These are phyloP conservation scores for Neospora caninum DNA, from an alignment of 169 alveolate species.

Conservation along the genomic window DNA sequence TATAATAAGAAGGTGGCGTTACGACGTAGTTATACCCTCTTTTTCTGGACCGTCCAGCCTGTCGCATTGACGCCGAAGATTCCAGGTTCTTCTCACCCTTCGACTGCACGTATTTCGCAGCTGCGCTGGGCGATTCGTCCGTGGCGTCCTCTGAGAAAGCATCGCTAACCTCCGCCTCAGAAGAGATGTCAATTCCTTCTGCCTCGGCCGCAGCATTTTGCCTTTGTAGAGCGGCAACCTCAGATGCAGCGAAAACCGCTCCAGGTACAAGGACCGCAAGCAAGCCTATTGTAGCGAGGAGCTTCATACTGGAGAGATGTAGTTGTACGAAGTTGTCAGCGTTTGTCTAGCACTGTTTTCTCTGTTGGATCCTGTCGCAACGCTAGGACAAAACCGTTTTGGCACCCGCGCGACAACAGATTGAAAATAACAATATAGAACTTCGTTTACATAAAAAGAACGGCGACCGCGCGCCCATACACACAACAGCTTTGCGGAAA, in stretches of 20 bases:
- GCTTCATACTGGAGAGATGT: not conserved
- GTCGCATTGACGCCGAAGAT: not conserved
- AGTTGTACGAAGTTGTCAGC: no score
- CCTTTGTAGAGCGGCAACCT: not conserved
- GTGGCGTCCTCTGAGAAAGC: not conserved
- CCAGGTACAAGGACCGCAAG: not conserved
- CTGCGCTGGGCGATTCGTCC: not conserved
- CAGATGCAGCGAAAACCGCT: not conserved
- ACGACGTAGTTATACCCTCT: not conserved
- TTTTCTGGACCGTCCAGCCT: slow-evolving; percentile 1
- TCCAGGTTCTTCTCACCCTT: not conserved
- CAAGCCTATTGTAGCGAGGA: not conserved
- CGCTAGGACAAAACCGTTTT: no score
- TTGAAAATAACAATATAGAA: no score
- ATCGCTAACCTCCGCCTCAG: not conserved
- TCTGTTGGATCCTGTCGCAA: no score
- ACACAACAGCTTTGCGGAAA: not conserved
- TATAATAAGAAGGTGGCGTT: not conserved
- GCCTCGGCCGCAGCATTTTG: not conserved
- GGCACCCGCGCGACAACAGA: no score
- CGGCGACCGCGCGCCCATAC: no score
- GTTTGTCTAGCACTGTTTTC: no score
- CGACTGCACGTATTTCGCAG: not conserved
- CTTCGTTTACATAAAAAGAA: no score
- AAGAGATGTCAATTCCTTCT: not conserved